These are phyloP conservation scores for Coleophoma cylindrospora DNA, from an alignment of 2,329 filamentous ascomycete genomes.

Conservation along the genomic window DNA sequence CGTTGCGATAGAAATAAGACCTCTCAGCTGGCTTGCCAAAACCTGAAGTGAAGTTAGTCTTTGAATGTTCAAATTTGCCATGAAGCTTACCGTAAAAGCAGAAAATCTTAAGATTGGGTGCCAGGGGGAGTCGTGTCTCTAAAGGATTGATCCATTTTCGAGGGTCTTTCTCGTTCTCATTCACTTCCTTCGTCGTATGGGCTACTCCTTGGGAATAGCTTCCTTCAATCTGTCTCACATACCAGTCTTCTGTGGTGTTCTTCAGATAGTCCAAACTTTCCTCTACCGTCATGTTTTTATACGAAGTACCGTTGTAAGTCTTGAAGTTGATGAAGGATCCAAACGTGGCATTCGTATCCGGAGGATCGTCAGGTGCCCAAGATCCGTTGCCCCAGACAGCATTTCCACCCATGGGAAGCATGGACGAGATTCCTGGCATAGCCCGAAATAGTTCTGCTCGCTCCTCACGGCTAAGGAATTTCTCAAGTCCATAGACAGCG, in stretches of 20 bases:
- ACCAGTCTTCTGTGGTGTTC: conserved; percentile 80
- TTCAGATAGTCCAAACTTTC: conserved; percentile 75
- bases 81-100: conserved; percentile 75
- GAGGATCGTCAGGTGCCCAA: conserved; percentile 82
- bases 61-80: background rate
- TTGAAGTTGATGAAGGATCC: conserved; percentile 86
- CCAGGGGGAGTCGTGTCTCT: conserved; percentile 79
- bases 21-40: conserved; percentile 92
- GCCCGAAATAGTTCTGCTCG: conserved; percentile 90
- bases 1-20: conserved; percentile 78
- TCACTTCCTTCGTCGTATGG: conserved; percentile 72
- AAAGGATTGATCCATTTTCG: conserved; percentile 94
- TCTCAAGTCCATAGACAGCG: conserved; percentile 93
- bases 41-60: conserved; percentile 27
- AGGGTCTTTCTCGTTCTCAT: conserved; percentile 71
- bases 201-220: conserved; percentile 90
- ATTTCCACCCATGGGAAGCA: conserved; percentile 91
- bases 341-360: conserved; percentile 67
- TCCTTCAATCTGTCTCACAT: conserved; percentile 62
- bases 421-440: conserved; percentile 94
- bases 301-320: conserved; percentile 56
- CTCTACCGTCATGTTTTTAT: conserved; percentile 74
- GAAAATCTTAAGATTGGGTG: conserved; percentile 88
- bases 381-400: conserved; percentile 89
- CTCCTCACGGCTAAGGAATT: conserved; percentile 87